Base-by-base conservation (phyloP, 345 rosid genomes). In the Linum lewisii region DNA sequence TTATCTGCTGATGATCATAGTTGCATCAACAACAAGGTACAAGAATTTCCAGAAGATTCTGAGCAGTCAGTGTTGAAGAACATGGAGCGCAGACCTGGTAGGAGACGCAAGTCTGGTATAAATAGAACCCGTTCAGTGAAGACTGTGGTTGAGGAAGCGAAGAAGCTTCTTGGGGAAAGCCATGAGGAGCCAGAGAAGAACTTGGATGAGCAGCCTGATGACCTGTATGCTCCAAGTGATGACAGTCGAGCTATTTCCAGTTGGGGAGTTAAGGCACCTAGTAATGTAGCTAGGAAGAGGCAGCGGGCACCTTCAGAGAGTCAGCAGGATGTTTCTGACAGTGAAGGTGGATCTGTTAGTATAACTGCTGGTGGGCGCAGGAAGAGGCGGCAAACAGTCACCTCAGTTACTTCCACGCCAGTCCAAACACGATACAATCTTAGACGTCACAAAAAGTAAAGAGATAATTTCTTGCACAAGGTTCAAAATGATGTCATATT, bases 371-470 rank as follows among this genome's bases (percentile, higher is more conserved):
- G 82, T 73, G 84, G 86, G 62, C 81, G 72, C 54, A 80, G 78
- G 84, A 88, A 83, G 77, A 80, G 78, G 71, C 80, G 63, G 62
- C 92, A 80, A 62, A 73, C 63, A 36, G 71, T 68, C 24, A 66
- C 78, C 63, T 68, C 75, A 6, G 79, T 60, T 19, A 58, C 60
- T 21, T 79, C 61, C 68, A 70, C 82, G 42, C 84, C 84, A 15
- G 86, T 75, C 8, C 82, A 78, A 73, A 84, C 60, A 61, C 83
- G 95, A 63, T 92, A 88, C 78, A 82, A 84, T 77, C 93, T 92
- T 59, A 79, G 96, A 68, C 81, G 83, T 34, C 79, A 76, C 57
- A 83, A 73, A 78, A 73, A 42, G 96, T 92, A 83, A n/a, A 83
- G 89, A 4, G 34, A 29, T 29, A 5, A 4, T 29, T 66, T 72